A percentile compares a stretch with the other conserved stretches of the same genome.
These are phyloP conservation scores for Blastobotrys arbuscula DNA, from an alignment of 1,139 yeast species.

Conservation along the genomic window DNA sequence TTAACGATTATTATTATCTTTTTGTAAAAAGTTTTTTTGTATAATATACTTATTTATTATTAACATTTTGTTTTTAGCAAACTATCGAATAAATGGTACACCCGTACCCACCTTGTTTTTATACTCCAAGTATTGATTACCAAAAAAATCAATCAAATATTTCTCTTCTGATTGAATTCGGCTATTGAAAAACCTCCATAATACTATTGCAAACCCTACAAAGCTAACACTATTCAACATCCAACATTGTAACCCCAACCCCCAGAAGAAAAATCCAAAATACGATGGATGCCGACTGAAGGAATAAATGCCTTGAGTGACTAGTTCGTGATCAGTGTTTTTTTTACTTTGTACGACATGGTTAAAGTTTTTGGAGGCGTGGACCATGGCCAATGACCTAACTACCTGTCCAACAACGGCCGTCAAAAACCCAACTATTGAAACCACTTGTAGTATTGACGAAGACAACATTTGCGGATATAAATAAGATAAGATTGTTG, in stretches of 20 bases:
- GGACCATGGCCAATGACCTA: constrained; percentile 75
- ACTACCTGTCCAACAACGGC: constrained; percentile 56
- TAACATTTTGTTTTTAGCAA: not conserved
- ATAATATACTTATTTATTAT: not conserved
- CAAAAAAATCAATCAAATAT: constrained; percentile 61
- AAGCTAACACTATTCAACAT: constrained; percentile 58
- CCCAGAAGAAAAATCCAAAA: constrained; percentile 92
- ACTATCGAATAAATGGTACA: constrained; percentile 44
- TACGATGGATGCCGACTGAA: constrained; percentile 79
- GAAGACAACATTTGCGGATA: too few species aligned
- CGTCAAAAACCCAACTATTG: constrained; percentile 43
- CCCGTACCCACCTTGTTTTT: constrained; percentile 45
- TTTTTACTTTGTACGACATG: constrained; percentile 63
- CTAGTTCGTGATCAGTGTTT: constrained; percentile 52
- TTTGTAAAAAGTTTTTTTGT: not conserved
- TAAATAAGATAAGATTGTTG: constrained; percentile 28
- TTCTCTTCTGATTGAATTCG: constrained; percentile 68
- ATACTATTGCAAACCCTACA: constrained; percentile 42
- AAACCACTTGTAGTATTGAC: constrained; percentile 18
- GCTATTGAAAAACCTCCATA: constrained; percentile 61
- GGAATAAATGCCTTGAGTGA: constrained; percentile 68
- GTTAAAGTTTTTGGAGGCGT: constrained; percentile 83
- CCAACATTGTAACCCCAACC: constrained; percentile 72
- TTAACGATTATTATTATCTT: constrained; percentile 12
- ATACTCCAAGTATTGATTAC: constrained; percentile 54